These are phyloP conservation scores for Cryptococcus sp. DNA, from an alignment of 1,284 basidiomycete species.

Conservation along the genomic window DNA sequence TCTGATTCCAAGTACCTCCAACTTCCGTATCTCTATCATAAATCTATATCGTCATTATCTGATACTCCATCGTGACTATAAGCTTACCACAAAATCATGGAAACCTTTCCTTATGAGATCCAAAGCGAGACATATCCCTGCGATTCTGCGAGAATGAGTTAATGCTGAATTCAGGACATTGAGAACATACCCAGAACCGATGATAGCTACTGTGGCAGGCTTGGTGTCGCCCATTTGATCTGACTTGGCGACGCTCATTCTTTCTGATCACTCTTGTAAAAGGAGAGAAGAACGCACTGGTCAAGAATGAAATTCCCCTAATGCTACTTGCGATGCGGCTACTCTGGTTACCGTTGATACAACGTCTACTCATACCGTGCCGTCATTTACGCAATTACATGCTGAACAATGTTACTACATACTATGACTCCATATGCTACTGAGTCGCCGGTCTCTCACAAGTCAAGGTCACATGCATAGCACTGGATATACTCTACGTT, in stretches of 20 bases:
- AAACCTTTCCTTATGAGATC: constrained; percentile 18
- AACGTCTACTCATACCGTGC: no score
- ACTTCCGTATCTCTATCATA: constrained; percentile 27
- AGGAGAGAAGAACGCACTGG: background rate
- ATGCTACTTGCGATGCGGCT: no score
- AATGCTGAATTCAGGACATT: background rate
- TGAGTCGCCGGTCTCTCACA: no score
- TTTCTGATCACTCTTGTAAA: background rate
- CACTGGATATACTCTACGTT: no score
- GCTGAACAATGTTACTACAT: no score
- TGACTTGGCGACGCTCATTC: background rate
- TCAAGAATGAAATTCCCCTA: no score
- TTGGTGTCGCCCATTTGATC: background rate
- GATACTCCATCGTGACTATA: no score
- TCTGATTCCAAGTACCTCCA: constrained; percentile 27
- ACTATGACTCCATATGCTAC: no score
- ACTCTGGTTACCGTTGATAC: no score
- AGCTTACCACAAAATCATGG: constrained; percentile 21
- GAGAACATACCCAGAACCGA: constrained; percentile 24
- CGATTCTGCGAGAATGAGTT: constrained; percentile 10
- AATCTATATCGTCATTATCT: constrained; percentile 11
- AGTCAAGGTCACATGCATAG: no score
- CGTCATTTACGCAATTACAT: no score
- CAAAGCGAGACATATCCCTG: constrained; percentile 20
- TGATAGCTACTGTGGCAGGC: constrained; percentile 16